phyloP scores from a whole-genome alignment of 192 early-diverging fungal species.

The Pecoramyces ruminantium region DNA sequence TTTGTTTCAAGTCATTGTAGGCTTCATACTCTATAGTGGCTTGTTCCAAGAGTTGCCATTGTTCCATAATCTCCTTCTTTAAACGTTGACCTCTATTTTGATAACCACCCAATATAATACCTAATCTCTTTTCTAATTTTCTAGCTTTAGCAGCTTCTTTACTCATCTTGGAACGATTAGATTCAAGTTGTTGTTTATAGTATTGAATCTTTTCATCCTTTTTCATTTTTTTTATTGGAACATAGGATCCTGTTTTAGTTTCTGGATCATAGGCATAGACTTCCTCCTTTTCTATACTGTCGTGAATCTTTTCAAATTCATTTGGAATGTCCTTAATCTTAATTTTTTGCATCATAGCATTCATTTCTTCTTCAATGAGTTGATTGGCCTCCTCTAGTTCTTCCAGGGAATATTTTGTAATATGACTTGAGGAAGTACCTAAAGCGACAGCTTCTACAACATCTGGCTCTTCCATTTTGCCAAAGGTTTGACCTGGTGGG shows the following conservation, averaged over 20 bases:
- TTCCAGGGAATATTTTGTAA: background rate
- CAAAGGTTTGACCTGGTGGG: background rate
- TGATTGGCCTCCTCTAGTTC: background rate
- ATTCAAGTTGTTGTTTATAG: slow-evolving; percentile 12
- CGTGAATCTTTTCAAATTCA: background rate
- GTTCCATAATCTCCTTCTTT: slow-evolving; percentile 31
- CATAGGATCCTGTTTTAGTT: background rate
- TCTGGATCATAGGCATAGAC: background rate
- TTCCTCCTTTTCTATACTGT: background rate
- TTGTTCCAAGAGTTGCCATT: background rate
- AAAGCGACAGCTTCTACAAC: background rate
- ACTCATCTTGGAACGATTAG: slow-evolving; percentile 50
- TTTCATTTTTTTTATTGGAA: background rate
- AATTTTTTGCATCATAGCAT: background rate
- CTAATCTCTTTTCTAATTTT: slow-evolving; percentile 76
- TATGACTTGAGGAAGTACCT: background rate
- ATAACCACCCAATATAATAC: slow-evolving; percentile 68
- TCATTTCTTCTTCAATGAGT: background rate
- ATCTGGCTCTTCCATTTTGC: background rate
- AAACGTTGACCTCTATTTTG: slow-evolving; percentile 48
- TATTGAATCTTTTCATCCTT: background rate
- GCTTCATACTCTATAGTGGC: background rate
- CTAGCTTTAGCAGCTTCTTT: slow-evolving; percentile 51
- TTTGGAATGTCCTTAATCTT: background rate
- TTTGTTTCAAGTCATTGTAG: background rate